Percentiles rank a stretch among this genome's conserved stretches.
These are phyloP conservation scores for Alternaria alternata DNA, from an alignment of 2,329 filamentous ascomycete species.

Conservation along the genomic window DNA sequence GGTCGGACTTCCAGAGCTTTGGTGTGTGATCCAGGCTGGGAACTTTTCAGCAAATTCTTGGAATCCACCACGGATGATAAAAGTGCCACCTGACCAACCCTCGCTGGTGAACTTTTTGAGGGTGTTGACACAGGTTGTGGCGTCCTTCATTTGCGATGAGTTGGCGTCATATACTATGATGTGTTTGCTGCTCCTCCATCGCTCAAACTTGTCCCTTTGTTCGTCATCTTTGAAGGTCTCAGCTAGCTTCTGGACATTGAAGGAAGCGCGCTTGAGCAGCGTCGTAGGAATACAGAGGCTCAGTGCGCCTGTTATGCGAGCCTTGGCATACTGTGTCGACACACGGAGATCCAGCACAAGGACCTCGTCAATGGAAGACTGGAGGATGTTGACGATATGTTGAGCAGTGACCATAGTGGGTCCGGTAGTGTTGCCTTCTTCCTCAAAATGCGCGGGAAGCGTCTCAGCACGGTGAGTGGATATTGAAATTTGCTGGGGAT, in stretches of 20 bases:
- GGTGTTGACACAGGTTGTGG: constrained; percentile 80
- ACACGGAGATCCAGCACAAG: constrained; percentile 87
- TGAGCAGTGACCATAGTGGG: constrained; percentile 58
- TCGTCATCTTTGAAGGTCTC: constrained; percentile 80
- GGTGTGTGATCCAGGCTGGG: constrained; percentile 63
- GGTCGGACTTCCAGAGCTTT: constrained; percentile 49
- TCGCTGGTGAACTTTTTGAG: constrained; percentile 91
- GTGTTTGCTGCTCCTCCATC: constrained; percentile 76
- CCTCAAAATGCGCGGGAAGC: constrained; percentile 48
- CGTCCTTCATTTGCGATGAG: constrained; percentile 81
- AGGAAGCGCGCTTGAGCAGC: constrained; percentile 86
- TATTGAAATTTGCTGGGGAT: constrained; percentile 25
- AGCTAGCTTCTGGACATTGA: constrained; percentile 85
- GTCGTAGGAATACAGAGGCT: constrained; percentile 97
- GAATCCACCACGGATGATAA: constrained; percentile 85
- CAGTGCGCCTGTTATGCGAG: constrained; percentile 79
- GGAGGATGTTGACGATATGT: constrained; percentile 58
- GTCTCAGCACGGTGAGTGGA: constrained; percentile 55
- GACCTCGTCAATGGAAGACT: constrained; percentile 60
- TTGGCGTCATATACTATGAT: constrained; percentile 88
- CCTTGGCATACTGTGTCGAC: constrained; percentile 78
- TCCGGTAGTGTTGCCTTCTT: constrained; percentile 37
- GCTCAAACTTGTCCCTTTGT: constrained; percentile 75
- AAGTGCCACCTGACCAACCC: constrained; percentile 76
- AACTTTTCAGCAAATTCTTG: constrained; percentile 73